Percentiles rank a stretch among this genome's conserved stretches.
phyloP scores from a whole-genome alignment of 2,329 filamentous ascomycete genomes.

The Cladosporium sphaerospermum region DNA sequence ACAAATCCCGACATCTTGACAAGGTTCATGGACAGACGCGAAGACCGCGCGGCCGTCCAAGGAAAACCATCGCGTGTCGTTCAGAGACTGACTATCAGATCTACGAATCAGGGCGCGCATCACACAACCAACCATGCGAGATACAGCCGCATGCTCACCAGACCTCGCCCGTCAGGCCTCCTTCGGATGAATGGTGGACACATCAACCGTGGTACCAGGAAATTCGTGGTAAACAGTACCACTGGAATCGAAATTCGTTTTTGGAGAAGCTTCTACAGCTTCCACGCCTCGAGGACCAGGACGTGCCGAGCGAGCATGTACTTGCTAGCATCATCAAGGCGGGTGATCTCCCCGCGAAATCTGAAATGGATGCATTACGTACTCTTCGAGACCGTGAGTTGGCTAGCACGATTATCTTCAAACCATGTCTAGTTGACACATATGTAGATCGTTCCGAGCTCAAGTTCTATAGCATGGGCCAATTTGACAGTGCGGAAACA shows the following conservation, averaged over 20 bases:
- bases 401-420: background rate
- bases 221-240: conserved; percentile 5
- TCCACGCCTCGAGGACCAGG: background rate
- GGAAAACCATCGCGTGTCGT: background rate
- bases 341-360: background rate
- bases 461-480: conserved; percentile 1
- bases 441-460: conserved; percentile 1
- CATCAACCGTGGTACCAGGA: conserved; percentile 5
- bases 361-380: conserved; percentile 6
- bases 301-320: background rate
- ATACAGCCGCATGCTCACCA: background rate
- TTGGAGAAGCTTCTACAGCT: conserved; percentile 6
- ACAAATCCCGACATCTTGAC: conserved; percentile 6
- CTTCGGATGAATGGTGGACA: background rate
- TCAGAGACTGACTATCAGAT: background rate
- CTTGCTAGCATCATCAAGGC: conserved; percentile 2
- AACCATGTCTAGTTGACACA: conserved; percentile 1
- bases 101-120: background rate
- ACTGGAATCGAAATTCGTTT: conserved; percentile 6
- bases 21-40: background rate
- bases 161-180: background rate
- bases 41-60: conserved; percentile 1
- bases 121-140: background rate
- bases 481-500: background rate
- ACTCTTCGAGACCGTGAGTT: conserved; percentile 2